Base-by-base conservation (phyloP, 805 yeast species). In the Saccharomyces eubayanus region DNA sequence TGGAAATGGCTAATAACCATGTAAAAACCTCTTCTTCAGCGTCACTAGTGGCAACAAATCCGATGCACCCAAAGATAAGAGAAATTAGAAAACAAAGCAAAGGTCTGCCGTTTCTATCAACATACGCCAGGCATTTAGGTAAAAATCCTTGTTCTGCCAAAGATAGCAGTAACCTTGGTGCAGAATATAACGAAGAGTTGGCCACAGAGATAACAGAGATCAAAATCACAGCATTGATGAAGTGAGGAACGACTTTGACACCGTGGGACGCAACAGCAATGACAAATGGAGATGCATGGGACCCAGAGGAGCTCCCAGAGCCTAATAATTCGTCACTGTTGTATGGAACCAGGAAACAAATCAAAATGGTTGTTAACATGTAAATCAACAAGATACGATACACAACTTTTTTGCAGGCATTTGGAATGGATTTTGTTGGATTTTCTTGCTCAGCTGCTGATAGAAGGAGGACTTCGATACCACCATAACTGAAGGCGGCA, bases 1-100 rank as follows among this genome's bases (percentile, higher is more conserved):
- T 91, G 45, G 89, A 83, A 31, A 87, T 69, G n/a, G 91, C 86
- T 62, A 85, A 74, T 69, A 87, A 70, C 94, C 94, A 87, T 59
- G 75, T 74, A 72, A 87, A 88, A 29, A 85, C 84, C 6, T 71
- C 77, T 50, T 76, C 77, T 61, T 82, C 74, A 55, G 77, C 71
- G 9, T 76, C 69, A 45, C 85, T 79, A 5, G 88, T 88, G 45
- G 85, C 80, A 47, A 87, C 72, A 68, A 80, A 84, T 49, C 84
- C 80, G 27, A 84, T 66, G 40, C 80, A 70, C 28, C 88, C 89
- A 60, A 84, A 74, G 40, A 64, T 11, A 20, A 72, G 65, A 29
- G 80, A 72, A 29, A 74, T 53, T 1, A 63, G 58, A 52, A 78
- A 72, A 47, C 84, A 81, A 46, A 67, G 74, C 46, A 81, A 62